Base-by-base conservation (phyloP, 192 early-diverging fungal genomes). In the Dissophora globulifera region DNA sequence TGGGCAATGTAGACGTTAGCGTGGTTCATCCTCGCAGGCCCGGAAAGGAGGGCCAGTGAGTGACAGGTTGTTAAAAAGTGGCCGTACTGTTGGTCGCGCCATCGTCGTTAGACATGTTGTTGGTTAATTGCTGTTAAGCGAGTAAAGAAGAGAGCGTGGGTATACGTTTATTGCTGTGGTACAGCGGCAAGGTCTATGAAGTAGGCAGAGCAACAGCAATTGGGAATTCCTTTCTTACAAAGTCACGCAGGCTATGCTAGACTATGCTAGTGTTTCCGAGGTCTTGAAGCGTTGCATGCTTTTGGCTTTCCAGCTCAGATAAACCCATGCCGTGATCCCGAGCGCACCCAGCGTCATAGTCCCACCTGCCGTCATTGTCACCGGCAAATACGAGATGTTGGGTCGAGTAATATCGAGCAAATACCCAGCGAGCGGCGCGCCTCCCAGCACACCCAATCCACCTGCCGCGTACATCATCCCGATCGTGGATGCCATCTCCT, bases 381-480 rank as follows among this genome's bases (percentile, higher is more conserved):
- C 72, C 15, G 72, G 72, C 19, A 76, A 32, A 40, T 76, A 76
- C 3, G 72, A 76, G 19, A 52, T 66, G 7, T 61, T 57, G 23
- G 63, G 72, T 40, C 38, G 20, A 16, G 72, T 76, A 20, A 60
- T 57, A 50, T 68, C 75, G 19, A 81, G 54, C 20, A 81, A 35
- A 8, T 43, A 71, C 4, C 79, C 75, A 10, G 79, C 75, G 29
- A 84, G 48, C 0, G 82, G 82, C 2, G 79, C 60, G 9, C 82
- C 82, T 49, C 74, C 72, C 8, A 84, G 70, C 55, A 78, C 75
- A 16, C 82, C 82, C 25, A 84, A 41, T 16, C 78, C 70, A 27
- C 67, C 68, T 6, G 68, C 67, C 4, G 76, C 76, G 54, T 79
- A 84, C 53, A 84, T 58, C 43, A 80, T 40, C 12, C 82, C 82